Evolutionary conservation across 306 rosid species (phyloP), one percentile per base, ranked within the genome.

Genomic region (Urtica urens): DNA sequence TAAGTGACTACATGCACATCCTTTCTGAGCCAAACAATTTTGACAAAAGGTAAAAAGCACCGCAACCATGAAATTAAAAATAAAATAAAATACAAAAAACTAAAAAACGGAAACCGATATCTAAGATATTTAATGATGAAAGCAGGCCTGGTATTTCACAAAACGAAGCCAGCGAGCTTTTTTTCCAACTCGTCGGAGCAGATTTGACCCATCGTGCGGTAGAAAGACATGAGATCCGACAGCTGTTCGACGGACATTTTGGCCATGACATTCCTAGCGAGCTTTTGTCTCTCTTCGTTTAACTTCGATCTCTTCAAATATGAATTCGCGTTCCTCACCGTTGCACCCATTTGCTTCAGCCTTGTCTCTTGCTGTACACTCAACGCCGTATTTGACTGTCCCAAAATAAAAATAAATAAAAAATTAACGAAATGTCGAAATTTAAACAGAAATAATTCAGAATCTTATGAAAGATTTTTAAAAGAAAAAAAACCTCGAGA

Each of bases 271-370:
- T 58, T 74, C 51, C 80, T 84, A 30, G 95, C 86, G 62, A 69
- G 9, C 29, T 47, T 75, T 16, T 78, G 90, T 59, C 81, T 80
- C 50, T 71, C 74, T 62, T 78, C 95, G 23, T 78, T 78, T 54
- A 76, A 27, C 65, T 76, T 78, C 72, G 84, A 6, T 58, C 59
- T 76, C 68, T 66, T 77, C 44, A 65, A 63, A 65, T 83, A 88
- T 10, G 86, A 81, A 2, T 87, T 79, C 27, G 70, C 80, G 70
- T 83, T 84, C 60, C 95, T 88, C 20, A 88, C 93, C 27, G 96
- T 88, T 72, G 96, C 96, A 3, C 96, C 96, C 93, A 88, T 81
- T 65, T 83, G 93, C 80, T 84, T 88, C 28, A 88, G 21, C 64
- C 95, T 78, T 0, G 76, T 81, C 58, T 84, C 86, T 68, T 87